Conservation (phyloP, 2,329 filamentous ascomycete genomes). For the Neonectria sp. region DNA sequence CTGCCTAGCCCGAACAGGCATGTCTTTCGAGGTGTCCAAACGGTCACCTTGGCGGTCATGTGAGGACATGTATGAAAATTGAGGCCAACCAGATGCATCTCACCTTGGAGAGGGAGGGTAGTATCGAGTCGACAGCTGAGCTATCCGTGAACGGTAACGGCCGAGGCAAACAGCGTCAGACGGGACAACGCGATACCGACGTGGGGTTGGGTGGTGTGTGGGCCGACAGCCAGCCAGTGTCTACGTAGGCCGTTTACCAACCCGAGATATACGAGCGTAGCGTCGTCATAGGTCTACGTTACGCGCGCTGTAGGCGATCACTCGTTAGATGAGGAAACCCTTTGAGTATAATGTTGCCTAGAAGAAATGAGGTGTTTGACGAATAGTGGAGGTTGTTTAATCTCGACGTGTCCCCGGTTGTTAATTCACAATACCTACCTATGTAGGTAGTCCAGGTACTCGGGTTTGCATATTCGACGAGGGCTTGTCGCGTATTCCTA, state of each 20-base stretch:
- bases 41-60: slow-evolving; percentile 11
- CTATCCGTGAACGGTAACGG: slow-evolving; percentile 13
- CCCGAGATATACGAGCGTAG: slow-evolving; percentile 25
- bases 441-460: no score
- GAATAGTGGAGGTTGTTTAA: background rate
- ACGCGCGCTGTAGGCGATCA: background rate
- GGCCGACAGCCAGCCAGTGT: background rate
- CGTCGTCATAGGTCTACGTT: slow-evolving; percentile 12
- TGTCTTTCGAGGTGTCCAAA: slow-evolving; percentile 4
- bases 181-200: slow-evolving; percentile 43
- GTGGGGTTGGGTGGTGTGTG: slow-evolving; percentile 15
- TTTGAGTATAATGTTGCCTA: background rate
- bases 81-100: slow-evolving; percentile 4
- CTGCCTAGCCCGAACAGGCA: background rate
- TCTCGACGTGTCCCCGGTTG: background rate
- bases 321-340: background rate
- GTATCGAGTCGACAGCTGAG: slow-evolving; percentile 18
- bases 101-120: slow-evolving; percentile 9
- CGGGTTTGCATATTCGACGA: background rate
- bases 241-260: slow-evolving; percentile 11
- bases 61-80: slow-evolving; percentile 9
- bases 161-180: slow-evolving; percentile 38
- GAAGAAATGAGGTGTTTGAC: slow-evolving; percentile 3
- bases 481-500: background rate
- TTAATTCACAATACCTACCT: background rate